Conservation (phyloP, 768 basidiomycete species). For the Tricholomella constricta region DNA sequence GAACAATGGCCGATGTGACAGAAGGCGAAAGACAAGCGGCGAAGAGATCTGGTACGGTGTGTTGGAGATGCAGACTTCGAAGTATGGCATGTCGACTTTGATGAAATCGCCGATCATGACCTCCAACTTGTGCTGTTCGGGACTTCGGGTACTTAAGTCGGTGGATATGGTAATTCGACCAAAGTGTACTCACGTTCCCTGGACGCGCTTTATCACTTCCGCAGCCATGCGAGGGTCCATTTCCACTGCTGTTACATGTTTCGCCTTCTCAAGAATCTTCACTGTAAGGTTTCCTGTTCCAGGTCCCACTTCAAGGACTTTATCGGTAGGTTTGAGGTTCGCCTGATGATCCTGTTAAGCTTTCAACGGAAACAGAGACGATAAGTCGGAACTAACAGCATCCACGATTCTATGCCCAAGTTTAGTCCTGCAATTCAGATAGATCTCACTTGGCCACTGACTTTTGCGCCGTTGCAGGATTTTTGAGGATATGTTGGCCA, state of each 20-base stretch:
- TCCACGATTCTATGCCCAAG: slow-evolving; percentile 41
- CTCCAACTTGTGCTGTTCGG: slow-evolving; percentile 93
- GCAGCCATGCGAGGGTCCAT: slow-evolving; percentile 99
- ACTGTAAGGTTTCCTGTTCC: slow-evolving; percentile 97
- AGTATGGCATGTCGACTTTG: slow-evolving; percentile 97
- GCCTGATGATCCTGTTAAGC: slow-evolving; percentile 51
- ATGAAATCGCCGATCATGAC: slow-evolving; percentile 98
- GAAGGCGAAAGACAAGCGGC: slow-evolving; percentile 92
- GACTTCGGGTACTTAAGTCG: slow-evolving; percentile 47
- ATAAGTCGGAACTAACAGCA: slow-evolving; percentile 33
- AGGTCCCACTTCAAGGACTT: slow-evolving; percentile 96
- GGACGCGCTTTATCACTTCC: slow-evolving; percentile 93
- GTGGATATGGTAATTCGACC: background rate
- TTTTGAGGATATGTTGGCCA: slow-evolving; percentile 98
- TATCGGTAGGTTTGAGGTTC: slow-evolving; percentile 89
- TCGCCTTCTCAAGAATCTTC: slow-evolving; percentile 89
- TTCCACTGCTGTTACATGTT: slow-evolving; percentile 92
- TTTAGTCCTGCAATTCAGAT: slow-evolving; percentile 6
- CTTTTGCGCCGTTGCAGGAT: slow-evolving; percentile 89
- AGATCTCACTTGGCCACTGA: slow-evolving; percentile 35
- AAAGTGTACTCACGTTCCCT: slow-evolving; percentile 83
- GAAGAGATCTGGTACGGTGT: slow-evolving; percentile 99
- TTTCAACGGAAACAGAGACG: background rate
- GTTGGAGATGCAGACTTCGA: slow-evolving; percentile 99
- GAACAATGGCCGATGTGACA: slow-evolving; percentile 93